Evolutionary conservation across 148 eudicot genomes (phyloP), one percentile per base, ranked within the genome.

Genomic region (Drosera capensis): DNA sequence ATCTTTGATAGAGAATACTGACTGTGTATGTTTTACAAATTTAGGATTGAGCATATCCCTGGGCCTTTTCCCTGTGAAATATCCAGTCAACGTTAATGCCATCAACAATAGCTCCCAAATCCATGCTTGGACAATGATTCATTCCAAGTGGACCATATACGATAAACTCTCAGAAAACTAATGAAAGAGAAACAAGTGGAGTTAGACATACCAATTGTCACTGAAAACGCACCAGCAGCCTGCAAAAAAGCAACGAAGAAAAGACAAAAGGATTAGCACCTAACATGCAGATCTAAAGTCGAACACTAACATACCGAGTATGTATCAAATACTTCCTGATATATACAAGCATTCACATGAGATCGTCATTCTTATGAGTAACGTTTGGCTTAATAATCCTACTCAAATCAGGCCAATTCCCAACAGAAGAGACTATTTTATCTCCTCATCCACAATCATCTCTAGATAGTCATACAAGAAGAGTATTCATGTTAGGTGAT

Each of bases 221-320:
- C 76, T 5, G 86, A 80, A 42, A 90, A 54, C 43, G 99, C 87
- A 38, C 93, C 95, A 53, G 99, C 99, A 26, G 99, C 99, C 99
- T 90, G 84, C 78, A 80, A 36, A 44, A 36, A 52, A 43, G 43
- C 11, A 34, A 11, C 45, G 22, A 18, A 56, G 14, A 58, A 55
- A 20, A 8, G 12, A 19, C n/a, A 34, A 52, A 37, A 47, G 36
- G 21, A 26, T 16, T 17, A 40, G 61, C 1, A 5, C 55, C n/a
- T 1, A 30, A n/a, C 40, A 40, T 11, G 17, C 14, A 23, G 1
- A 12, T 14, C 35, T 25, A 12, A 49, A 53, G 23, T 43, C 18
- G 22, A 43, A 40, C 16, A 14, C 1, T 45, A 40, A 22, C 6
- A 8, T 46, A 28, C 5, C 5, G n/a, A 21, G 11, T 57, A 35